Evolutionary conservation across 768 basidiomycete genomes (phyloP).

Genomic region (Lactifluus echinatus): DNA sequence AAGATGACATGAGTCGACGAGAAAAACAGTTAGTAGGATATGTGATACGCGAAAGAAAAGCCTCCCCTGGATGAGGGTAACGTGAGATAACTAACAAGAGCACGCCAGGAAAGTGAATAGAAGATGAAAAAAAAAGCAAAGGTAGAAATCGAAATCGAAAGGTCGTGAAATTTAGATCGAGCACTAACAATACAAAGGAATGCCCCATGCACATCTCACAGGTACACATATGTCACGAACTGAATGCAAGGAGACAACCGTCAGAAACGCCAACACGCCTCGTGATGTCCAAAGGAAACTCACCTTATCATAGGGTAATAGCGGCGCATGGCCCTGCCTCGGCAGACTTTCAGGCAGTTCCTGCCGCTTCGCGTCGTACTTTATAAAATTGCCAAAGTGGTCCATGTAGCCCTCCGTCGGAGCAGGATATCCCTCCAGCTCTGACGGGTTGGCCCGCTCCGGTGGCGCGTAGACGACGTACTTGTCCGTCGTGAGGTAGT

Average conservation of each 20-base stretch:
- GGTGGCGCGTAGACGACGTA: conserved; percentile 62
- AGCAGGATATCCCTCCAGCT: conserved; percentile 51
- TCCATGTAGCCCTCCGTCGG: conserved; percentile 49
- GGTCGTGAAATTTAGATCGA: neutral
- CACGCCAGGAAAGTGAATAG: neutral
- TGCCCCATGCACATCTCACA: conserved; percentile 1
- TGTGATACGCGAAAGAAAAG: neutral
- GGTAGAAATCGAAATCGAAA: conserved; percentile 10
- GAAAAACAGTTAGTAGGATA: neutral
- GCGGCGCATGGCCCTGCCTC: conserved; percentile 43
- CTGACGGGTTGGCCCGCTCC: conserved; percentile 45
- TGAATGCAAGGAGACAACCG: neutral
- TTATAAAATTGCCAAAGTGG: conserved; percentile 36
- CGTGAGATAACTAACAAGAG: neutral
- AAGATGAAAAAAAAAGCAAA: neutral
- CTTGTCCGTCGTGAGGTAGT: conserved; percentile 48
- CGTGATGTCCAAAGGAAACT: conserved; percentile 19
- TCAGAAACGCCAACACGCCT: too few relatives aligned
- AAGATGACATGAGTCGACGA: neutral
- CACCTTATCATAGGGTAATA: conserved; percentile 48
- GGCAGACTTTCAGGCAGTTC: conserved; percentile 59
- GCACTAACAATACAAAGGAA: neutral
- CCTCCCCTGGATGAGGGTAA: neutral
- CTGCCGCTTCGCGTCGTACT: conserved; percentile 37
- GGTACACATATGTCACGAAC: conserved; percentile 19